Percentiles rank a stretch among this genome's conserved stretches.
phyloP scores from a whole-genome alignment of 352 stramenopile species.

The Globisporangium takayamanum region DNA sequence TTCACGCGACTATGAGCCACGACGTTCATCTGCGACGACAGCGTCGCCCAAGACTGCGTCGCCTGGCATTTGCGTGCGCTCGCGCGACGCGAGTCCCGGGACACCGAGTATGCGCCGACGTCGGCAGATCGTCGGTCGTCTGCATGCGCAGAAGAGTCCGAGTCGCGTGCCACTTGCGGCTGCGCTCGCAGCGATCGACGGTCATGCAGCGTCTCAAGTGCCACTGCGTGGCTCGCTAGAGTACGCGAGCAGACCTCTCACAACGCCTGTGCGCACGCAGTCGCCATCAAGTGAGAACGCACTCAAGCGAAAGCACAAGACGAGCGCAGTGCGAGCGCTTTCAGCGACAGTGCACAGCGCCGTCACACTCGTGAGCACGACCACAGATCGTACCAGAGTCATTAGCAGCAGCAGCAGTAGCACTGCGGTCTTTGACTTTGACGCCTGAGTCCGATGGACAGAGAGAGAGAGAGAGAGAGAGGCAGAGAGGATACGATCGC shows the following conservation, averaged over 20 bases:
- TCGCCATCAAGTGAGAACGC: not conserved
- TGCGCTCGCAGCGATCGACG: not conserved
- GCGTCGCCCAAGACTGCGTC: conserved; percentile 1
- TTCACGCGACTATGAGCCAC: conserved; percentile 1
- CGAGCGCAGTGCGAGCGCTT: not conserved
- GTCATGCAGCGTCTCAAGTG: not conserved
- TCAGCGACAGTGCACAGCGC: not conserved
- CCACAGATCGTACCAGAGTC: not conserved
- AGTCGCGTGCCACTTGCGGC: not conserved
- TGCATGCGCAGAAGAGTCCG: not conserved
- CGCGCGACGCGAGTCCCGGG: conserved; percentile 4
- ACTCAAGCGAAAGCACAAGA: not conserved
- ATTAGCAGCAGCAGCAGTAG: not conserved
- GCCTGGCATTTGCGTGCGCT: not conserved
- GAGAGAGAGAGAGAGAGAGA: not conserved
- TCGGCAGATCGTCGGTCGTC: not conserved
- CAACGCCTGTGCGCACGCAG: not conserved
- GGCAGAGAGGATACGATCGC: too few species aligned
- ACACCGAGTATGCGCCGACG: not conserved
- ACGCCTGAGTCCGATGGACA: not conserved
- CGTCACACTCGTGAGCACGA: not conserved
- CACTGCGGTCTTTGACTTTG: conserved; percentile 4
- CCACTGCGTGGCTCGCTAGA: not conserved
- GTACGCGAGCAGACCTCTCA: not conserved
- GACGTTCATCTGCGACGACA: not conserved